These are phyloP conservation scores for Pichia paraexigua DNA, from an alignment of 805 yeast genomes.

Conservation along the genomic window DNA sequence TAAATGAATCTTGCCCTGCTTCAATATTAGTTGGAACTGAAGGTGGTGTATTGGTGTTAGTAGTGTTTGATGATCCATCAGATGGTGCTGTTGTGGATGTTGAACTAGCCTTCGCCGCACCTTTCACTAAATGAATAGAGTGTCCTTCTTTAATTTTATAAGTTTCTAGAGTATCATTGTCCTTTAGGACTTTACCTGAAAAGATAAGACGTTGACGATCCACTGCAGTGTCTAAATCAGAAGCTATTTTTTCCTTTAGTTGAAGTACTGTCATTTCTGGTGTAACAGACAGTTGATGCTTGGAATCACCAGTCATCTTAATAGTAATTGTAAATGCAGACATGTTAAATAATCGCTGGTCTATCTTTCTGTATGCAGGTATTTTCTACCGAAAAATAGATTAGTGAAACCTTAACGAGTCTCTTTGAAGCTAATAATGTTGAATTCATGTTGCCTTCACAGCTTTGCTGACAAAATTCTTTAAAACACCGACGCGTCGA, in stretches of 20 bases:
- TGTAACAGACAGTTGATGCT: slow-evolving; percentile 56
- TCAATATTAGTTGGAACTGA: slow-evolving; percentile 70
- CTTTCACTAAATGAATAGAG: slow-evolving; percentile 82
- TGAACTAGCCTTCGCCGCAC: slow-evolving; percentile 40
- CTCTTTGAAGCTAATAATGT: not conserved
- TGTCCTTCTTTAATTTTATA: slow-evolving; percentile 84
- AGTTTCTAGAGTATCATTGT: slow-evolving; percentile 59
- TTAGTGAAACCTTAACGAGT: too few relatives aligned
- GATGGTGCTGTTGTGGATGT: slow-evolving; percentile 14
- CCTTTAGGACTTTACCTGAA: slow-evolving; percentile 90
- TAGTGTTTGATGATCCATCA: slow-evolving; percentile 7
- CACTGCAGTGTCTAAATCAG: slow-evolving; percentile 56
- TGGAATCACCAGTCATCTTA: slow-evolving; percentile 61
- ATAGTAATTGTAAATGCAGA: slow-evolving; percentile 15
- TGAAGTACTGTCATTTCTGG: slow-evolving; percentile 51
- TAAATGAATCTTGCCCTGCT: slow-evolving; percentile 82
- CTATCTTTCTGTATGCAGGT: not conserved
- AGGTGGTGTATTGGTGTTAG: slow-evolving; percentile 9
- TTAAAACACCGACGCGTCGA: not conserved
- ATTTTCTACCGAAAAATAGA: not conserved
- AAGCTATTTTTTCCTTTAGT: slow-evolving; percentile 58
- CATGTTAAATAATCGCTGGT: slow-evolving; percentile 7
- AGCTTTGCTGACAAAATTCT: not conserved
- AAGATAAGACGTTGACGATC: slow-evolving; percentile 84
- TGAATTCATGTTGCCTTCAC: not conserved